Evolutionary conservation across 1,284 basidiomycete species (phyloP).

Genomic region (Meira nashicola): DNA sequence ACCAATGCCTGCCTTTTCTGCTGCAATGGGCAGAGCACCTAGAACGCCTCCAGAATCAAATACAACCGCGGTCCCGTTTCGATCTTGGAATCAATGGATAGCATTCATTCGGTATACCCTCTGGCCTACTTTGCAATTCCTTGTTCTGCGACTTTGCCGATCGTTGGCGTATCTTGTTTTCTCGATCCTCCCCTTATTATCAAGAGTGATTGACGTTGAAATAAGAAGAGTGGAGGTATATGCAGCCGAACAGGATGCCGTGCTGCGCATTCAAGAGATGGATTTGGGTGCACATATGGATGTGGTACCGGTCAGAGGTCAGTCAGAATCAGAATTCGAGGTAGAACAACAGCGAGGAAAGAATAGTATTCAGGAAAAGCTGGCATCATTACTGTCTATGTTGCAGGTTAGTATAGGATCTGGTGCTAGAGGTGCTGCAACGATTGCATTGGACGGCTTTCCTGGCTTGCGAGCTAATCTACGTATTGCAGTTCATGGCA

Average conservation of each 20-base stretch:
- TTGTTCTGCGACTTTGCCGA: slow-evolving; percentile 21
- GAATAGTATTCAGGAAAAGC: not conserved
- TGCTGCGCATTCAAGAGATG: slow-evolving; percentile 25
- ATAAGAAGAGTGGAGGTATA: slow-evolving; percentile 34
- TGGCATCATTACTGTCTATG: slow-evolving; percentile 4
- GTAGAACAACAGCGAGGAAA: not conserved
- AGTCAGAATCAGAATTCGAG: not conserved
- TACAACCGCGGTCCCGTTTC: slow-evolving; percentile 17
- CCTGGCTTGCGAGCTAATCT: slow-evolving; percentile 27
- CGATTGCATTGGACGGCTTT: slow-evolving; percentile 32
- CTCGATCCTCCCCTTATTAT: slow-evolving; percentile 33
- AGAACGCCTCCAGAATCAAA: not conserved
- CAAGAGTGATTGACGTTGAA: slow-evolving; percentile 40
- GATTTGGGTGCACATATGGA: slow-evolving; percentile 11
- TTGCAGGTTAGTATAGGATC: slow-evolving; percentile 34
- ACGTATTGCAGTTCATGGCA: slow-evolving; percentile 24
- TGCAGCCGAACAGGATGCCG: slow-evolving; percentile 29
- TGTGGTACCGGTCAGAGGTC: too few species aligned
- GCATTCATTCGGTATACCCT: slow-evolving; percentile 4
- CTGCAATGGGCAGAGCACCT: not conserved
- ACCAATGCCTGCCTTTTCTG: slow-evolving; percentile 9
- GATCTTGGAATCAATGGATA: not conserved
- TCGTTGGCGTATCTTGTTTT: slow-evolving; percentile 30
- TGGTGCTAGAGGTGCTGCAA: slow-evolving; percentile 28
- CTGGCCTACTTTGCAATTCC: slow-evolving; percentile 15